Conservation (phyloP, 257 asterid genomes). For the Misopates orontium region DNA sequence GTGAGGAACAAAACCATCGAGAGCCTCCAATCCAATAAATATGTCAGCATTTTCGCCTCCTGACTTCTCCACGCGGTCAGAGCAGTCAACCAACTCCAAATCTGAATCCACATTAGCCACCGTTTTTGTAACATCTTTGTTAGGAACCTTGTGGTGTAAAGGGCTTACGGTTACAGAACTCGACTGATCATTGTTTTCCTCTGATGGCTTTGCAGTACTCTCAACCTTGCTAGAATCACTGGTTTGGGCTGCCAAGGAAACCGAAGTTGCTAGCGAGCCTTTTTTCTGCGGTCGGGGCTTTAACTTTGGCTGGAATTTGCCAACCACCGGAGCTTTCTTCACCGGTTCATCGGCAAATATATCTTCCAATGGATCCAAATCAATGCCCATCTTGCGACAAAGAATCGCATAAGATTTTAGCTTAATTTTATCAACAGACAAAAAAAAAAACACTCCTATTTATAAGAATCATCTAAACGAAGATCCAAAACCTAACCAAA, state of each 20-base stretch:
- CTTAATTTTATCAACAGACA: too few species aligned
- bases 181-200: conserved; percentile 26
- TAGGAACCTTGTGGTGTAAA: conserved; percentile 21
- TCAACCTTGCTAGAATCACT: conserved; percentile 28
- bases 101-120: conserved; percentile 26
- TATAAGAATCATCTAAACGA: too few species aligned
- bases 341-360: conserved; percentile 38
- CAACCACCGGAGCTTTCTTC: conserved; percentile 53
- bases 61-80: conserved; percentile 34
- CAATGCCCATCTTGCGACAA: too few species aligned
- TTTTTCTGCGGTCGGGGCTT: conserved; percentile 45
- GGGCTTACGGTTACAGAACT: conserved; percentile 20
- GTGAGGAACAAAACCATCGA: conserved; percentile 45
- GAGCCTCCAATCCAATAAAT: conserved; percentile 43
- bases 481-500: too few species aligned
- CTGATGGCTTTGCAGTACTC: conserved; percentile 29
- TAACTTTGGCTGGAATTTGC: conserved; percentile 68
- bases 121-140: conserved; percentile 24
- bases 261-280: conserved; percentile 34
- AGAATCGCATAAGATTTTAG: too few species aligned
- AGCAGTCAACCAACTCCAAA: conserved; percentile 31
- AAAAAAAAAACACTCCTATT: too few species aligned
- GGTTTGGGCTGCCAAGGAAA: conserved; percentile 36
- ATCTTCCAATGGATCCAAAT: conserved; percentile 47
- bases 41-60: conserved; percentile 50